Conservation (phyloP, 352 stramenopile genomes). For the Phytophthora syringae region DNA sequence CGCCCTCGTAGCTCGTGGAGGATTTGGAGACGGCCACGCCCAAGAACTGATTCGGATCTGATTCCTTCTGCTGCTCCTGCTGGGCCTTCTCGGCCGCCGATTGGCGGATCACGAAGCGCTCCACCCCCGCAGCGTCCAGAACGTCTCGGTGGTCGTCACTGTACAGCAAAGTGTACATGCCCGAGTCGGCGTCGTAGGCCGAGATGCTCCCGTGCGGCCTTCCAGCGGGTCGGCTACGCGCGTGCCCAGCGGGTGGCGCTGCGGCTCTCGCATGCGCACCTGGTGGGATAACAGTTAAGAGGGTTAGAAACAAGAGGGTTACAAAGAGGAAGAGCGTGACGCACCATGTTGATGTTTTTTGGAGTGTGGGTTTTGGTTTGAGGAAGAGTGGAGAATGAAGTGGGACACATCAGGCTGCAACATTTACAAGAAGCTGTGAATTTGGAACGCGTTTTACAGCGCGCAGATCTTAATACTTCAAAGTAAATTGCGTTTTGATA, state of each 20-base stretch:
- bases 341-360: no score
- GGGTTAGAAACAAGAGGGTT: neutral
- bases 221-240: slow-evolving; percentile 67
- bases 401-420: no score
- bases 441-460: no score
- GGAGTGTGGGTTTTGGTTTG: no score
- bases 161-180: slow-evolving; percentile 59
- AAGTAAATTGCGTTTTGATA: no score
- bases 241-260: slow-evolving; percentile 53
- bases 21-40: slow-evolving; percentile 46
- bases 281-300: neutral
- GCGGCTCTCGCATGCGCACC: slow-evolving; percentile 48
- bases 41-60: slow-evolving; percentile 54
- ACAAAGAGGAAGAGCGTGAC: neutral
- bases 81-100: slow-evolving; percentile 10
- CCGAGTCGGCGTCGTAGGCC: slow-evolving; percentile 44
- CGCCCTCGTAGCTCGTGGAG: slow-evolving; percentile 57
- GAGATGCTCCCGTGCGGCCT: slow-evolving; percentile 62
- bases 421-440: no score
- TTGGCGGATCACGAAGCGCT: slow-evolving; percentile 48
- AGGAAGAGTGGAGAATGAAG: no score
- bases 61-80: slow-evolving; percentile 3
- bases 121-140: slow-evolving; percentile 37
- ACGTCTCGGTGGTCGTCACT: slow-evolving; percentile 55
- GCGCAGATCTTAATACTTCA: no score